These are phyloP conservation scores for Hypoxylon sp. DNA, from an alignment of 2,329 filamentous ascomycete species.

Conservation along the genomic window DNA sequence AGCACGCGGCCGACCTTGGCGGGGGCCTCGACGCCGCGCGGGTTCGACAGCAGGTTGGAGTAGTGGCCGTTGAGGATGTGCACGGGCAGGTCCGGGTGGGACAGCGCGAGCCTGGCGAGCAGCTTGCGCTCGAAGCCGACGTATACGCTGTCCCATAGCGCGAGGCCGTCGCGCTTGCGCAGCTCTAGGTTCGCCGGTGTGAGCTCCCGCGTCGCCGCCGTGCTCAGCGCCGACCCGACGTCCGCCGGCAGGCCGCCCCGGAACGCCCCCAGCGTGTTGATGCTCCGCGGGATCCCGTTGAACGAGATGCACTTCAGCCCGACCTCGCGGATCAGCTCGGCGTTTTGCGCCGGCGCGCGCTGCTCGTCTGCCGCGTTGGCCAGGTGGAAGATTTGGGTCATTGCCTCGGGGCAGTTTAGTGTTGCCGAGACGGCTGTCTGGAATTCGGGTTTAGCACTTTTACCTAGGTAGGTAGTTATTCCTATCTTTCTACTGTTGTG, in stretches of 20 bases:
- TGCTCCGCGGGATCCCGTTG: constrained; percentile 83
- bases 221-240: constrained; percentile 63
- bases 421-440: constrained; percentile 85
- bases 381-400: constrained; percentile 68
- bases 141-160: constrained; percentile 81
- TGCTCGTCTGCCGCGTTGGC: constrained; percentile 47
- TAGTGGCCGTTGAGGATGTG: constrained; percentile 82
- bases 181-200: constrained; percentile 61
- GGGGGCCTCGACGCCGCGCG: constrained; percentile 52
- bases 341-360: constrained; percentile 56
- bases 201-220: constrained; percentile 62
- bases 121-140: constrained; percentile 77
- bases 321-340: constrained; percentile 78
- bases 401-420: constrained; percentile 82
- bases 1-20: constrained; percentile 72
- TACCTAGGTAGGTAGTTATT: constrained; percentile 5
- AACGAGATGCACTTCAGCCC: constrained; percentile 81
- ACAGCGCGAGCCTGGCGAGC: constrained; percentile 72
- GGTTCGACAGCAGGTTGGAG: constrained; percentile 76
- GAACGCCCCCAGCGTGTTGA: constrained; percentile 83
- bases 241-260: constrained; percentile 66
- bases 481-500: background rate
- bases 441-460: background rate
- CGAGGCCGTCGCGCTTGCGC: constrained; percentile 66
- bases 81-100: constrained; percentile 83